These are phyloP conservation scores for Chlamydomonas incerta DNA, from an alignment of 139 green algal genomes.

Conservation along the genomic window DNA sequence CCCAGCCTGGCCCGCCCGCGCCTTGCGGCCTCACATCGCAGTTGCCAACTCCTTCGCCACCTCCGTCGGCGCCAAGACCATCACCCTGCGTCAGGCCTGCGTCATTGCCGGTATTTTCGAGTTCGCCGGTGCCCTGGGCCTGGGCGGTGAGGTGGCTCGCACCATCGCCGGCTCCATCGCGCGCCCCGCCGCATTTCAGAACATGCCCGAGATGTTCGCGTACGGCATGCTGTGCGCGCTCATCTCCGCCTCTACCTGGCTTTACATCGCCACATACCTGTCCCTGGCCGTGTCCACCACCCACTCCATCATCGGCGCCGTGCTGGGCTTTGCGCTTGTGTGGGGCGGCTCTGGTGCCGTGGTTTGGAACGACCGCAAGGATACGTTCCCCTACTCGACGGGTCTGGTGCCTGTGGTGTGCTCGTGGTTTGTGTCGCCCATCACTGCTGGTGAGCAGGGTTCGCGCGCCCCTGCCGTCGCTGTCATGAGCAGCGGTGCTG, in stretches of 20 bases:
- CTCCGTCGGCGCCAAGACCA: constrained; percentile 58
- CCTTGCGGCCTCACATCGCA: not conserved
- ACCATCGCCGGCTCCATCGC: constrained; percentile 56
- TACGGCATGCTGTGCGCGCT: constrained; percentile 66
- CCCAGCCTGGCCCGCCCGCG: not conserved
- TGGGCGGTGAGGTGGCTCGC: constrained; percentile 58
- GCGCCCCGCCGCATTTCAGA: constrained; percentile 12
- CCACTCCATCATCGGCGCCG: constrained; percentile 63
- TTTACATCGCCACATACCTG: constrained; percentile 60
- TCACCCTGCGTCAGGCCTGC: constrained; percentile 52
- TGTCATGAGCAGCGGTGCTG: not conserved
- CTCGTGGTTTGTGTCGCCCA: constrained; percentile 53
- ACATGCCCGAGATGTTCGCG: constrained; percentile 35
- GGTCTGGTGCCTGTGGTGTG: constrained; percentile 29
- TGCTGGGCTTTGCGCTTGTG: constrained; percentile 59
- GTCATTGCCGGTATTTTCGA: constrained; percentile 60
- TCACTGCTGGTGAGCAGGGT: not conserved
- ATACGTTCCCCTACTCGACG: constrained; percentile 30
- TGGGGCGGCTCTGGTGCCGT: constrained; percentile 25
- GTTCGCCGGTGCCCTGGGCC: constrained; percentile 59
- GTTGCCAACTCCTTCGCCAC: constrained; percentile 67
- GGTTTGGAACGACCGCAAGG: constrained; percentile 40
- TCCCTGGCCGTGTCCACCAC: constrained; percentile 74
- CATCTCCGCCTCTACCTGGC: constrained; percentile 50
- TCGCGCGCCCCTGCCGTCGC: too few relatives aligned